Evolutionary conservation across 768 basidiomycete genomes (phyloP).

Genomic region (Mycena epipterygia): DNA sequence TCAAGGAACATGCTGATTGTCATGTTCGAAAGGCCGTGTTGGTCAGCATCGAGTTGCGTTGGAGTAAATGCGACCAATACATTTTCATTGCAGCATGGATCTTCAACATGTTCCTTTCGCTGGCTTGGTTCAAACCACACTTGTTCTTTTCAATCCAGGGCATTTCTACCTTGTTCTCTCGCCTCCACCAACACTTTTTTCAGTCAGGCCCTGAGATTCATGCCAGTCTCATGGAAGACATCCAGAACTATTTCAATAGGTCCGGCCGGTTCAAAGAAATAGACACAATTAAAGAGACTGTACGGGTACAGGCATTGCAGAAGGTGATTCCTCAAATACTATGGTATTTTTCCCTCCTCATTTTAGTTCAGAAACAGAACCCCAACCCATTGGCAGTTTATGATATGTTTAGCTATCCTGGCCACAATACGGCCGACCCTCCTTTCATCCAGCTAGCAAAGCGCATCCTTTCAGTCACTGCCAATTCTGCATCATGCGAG

Average conservation of each 20-base stretch:
- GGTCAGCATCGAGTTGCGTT: constrained; percentile 41
- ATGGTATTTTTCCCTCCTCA: background rate
- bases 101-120: constrained; percentile 12
- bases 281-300: background rate
- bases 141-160: too few relatives aligned
- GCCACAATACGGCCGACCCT: background rate
- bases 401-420: constrained; percentile 21
- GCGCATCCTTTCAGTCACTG: constrained; percentile 37
- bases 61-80: constrained; percentile 42
- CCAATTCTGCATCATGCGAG: constrained; percentile 50
- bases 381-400: constrained; percentile 31
- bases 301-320: background rate
- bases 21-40: constrained; percentile 38
- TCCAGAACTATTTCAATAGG: background rate
- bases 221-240: constrained; percentile 5
- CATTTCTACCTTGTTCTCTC: too few relatives aligned
- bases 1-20: constrained; percentile 16
- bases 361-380: constrained; percentile 13
- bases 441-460: constrained; percentile 40
- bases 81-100: constrained; percentile 39
- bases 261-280: background rate
- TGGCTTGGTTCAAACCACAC: constrained; percentile 47
- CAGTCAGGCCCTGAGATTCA: background rate
- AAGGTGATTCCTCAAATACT: background rate
- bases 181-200: too few relatives aligned